phyloP scores from a whole-genome alignment of 352 stramenopile species.

The Blastocystis hominis region DNA sequence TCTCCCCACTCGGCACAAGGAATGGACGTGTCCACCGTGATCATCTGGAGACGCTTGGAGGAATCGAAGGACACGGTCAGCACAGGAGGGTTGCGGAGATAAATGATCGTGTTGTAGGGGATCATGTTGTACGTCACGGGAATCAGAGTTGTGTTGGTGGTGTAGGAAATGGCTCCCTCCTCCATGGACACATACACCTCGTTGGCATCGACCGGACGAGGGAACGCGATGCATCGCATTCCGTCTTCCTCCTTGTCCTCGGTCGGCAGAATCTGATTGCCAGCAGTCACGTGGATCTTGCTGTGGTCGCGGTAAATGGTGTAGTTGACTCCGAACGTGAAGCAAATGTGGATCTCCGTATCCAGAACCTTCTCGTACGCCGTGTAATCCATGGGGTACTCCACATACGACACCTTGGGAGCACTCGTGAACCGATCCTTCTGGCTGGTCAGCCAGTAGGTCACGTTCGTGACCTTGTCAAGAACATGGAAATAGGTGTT shows the following conservation, averaged over 20 bases:
- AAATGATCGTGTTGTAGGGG: neutral
- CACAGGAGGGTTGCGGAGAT: neutral
- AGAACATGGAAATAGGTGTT: constrained; percentile 38
- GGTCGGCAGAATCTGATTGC: neutral
- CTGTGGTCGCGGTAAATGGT: neutral
- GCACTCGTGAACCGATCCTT: constrained; percentile 7
- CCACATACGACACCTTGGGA: constrained; percentile 3
- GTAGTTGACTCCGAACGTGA: neutral
- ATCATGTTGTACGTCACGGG: neutral
- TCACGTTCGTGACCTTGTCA: neutral
- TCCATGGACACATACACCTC: neutral
- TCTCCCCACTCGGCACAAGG: neutral
- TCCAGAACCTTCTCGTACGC: neutral
- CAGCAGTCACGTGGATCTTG: neutral
- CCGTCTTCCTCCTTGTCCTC: neutral
- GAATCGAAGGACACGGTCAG: neutral
- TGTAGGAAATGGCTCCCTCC: neutral
- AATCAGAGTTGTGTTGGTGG: neutral
- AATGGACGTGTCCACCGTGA: neutral
- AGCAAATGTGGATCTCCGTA: neutral
- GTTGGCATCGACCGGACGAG: neutral
- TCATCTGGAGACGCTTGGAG: neutral
- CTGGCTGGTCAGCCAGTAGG: neutral
- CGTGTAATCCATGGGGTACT: constrained; percentile 43
- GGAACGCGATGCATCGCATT: neutral